A percentile compares a stretch with the other conserved stretches of the same genome.
Evolutionary conservation across 108 stramenopile species (phyloP).

Genomic region (Nitzschia sp.): DNA sequence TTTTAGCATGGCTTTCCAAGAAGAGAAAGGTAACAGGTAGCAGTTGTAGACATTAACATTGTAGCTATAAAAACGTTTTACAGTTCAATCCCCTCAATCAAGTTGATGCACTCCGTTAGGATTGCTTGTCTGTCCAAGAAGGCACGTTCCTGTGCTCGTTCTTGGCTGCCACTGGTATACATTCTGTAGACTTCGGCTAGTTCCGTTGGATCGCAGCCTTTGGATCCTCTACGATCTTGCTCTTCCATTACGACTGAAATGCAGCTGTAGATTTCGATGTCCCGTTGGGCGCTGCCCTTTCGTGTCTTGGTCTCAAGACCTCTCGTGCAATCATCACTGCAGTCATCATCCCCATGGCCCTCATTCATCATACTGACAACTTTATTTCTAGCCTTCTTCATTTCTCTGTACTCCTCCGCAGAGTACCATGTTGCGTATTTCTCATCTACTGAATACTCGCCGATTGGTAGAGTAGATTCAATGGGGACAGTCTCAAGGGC

Average conservation of each 20-base stretch:
- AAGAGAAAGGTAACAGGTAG: no score
- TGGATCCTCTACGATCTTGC: not conserved
- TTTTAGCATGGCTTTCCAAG: no score
- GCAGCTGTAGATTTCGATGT: not conserved
- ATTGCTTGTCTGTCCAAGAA: not conserved
- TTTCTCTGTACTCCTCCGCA: not conserved
- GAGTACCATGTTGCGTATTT: conserved; percentile 14
- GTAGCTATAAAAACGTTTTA: no score
- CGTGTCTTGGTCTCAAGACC: conserved; percentile 18
- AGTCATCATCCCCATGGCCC: not conserved
- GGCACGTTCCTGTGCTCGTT: conserved; percentile 4
- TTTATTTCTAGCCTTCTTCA: conserved; percentile 12
- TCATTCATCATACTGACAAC: conserved; percentile 5
- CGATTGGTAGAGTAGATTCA: not conserved
- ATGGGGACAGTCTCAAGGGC: not conserved
- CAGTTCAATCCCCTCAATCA: no score
- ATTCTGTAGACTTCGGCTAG: conserved; percentile 9
- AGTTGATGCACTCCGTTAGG: no score
- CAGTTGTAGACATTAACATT: no score
- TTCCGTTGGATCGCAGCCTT: conserved; percentile 1
- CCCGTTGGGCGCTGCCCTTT: not conserved
- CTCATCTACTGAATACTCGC: conserved; percentile 9
- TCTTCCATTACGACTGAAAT: conserved; percentile 8
- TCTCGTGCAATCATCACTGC: not conserved
- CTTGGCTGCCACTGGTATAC: not conserved